Conservation (phyloP, 2,329 filamentous ascomycete species). For the Pseudogymnoascus sp. region DNA sequence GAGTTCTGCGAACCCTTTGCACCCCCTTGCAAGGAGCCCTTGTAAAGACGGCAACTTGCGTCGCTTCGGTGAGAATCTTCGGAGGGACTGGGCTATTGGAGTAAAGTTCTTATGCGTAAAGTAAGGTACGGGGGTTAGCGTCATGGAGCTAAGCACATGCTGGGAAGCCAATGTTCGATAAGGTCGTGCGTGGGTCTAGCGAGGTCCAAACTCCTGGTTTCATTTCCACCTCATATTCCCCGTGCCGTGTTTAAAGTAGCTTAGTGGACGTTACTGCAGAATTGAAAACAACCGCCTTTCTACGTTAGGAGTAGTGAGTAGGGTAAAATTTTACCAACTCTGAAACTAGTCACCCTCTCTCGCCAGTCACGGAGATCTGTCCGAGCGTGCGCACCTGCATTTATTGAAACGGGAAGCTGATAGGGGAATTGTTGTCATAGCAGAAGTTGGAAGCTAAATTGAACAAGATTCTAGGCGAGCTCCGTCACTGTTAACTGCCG, state of each 20-base stretch:
- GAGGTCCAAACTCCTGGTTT: neutral
- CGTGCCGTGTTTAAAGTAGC: neutral
- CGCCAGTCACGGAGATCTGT: neutral
- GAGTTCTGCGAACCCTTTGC: too few species aligned
- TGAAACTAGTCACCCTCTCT: neutral
- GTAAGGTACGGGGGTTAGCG: too few species aligned
- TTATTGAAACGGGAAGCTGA: neutral
- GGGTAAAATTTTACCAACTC: neutral
- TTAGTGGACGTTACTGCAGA: neutral
- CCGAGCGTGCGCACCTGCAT: too few species aligned
- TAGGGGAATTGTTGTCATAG: neutral
- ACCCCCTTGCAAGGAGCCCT: neutral
- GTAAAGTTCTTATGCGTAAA: neutral
- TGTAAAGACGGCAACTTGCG: neutral
- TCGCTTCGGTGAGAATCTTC: neutral
- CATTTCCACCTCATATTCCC: too few species aligned
- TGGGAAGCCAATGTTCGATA: neutral
- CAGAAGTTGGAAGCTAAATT: neutral
- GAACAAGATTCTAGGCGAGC: neutral
- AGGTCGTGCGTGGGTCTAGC: neutral
- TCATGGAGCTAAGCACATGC: neutral
- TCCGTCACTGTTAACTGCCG: neutral
- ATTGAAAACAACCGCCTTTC: neutral
- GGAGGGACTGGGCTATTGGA: neutral
- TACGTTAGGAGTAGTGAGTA: neutral